phyloP scores from a whole-genome alignment of 2,329 filamentous ascomycete genomes.

The Fusarium azukiicola region DNA sequence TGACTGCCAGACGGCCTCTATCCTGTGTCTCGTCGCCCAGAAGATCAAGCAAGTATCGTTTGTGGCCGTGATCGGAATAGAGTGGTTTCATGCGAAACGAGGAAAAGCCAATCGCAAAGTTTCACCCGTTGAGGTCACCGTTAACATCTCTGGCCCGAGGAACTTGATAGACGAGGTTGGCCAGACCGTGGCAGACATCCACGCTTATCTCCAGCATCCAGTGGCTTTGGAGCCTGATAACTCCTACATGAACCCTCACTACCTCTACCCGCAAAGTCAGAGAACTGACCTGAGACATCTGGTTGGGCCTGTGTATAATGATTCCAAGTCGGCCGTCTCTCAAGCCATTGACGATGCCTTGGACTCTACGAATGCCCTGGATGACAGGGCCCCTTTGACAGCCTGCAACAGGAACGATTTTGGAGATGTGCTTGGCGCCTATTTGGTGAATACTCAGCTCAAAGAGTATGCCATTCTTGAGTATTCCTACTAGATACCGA shows the following conservation, averaged over 20 bases:
- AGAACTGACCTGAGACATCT: slow-evolving; percentile 5
- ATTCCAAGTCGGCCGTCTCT: accelerated
- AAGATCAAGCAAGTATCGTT: neutral
- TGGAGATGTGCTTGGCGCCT: accelerated
- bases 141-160: neutral
- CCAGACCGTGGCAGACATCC: accelerated
- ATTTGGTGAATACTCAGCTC: neutral
- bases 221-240: neutral
- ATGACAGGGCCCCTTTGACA: neutral
- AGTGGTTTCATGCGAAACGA: accelerated
- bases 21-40: accelerated
- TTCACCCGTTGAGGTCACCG: accelerated
- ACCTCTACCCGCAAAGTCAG: neutral
- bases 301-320: neutral
- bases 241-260: neutral
- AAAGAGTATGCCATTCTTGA: neutral
- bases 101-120: neutral
- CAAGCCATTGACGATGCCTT: neutral
- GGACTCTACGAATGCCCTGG: neutral
- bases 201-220: slow-evolving; percentile 16
- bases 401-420: neutral
- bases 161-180: neutral
- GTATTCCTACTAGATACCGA: accelerated
- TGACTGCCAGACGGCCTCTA: neutral
- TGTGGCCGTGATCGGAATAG: neutral